phyloP scores from a whole-genome alignment of 2,329 filamentous ascomycete genomes.

The Fusarium equiseti region DNA sequence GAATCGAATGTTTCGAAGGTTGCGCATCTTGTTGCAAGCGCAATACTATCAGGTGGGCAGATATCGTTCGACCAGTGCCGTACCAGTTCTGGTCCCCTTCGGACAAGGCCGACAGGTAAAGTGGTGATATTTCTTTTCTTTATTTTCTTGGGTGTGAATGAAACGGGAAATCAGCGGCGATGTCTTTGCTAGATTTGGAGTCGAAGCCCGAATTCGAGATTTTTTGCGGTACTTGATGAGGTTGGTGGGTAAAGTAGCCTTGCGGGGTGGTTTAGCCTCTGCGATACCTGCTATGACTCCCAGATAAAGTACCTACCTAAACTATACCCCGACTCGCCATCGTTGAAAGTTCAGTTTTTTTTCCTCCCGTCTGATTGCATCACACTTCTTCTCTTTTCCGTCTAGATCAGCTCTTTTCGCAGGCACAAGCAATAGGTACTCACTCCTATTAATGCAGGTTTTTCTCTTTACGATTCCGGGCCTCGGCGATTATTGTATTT shows the following conservation, averaged over 20 bases:
- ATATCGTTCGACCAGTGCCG: constrained; percentile 42
- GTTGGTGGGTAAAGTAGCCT: constrained; percentile 33
- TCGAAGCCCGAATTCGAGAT: constrained; percentile 45
- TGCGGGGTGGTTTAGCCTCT: neutral
- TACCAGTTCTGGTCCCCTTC: constrained; percentile 34
- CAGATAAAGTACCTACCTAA: constrained; percentile 18
- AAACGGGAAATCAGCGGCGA: constrained; percentile 42
- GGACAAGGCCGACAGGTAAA: constrained; percentile 35
- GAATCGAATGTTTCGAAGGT: constrained; percentile 83
- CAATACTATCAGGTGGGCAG: constrained; percentile 38
- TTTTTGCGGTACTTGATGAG: constrained; percentile 43
- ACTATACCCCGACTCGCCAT: constrained; percentile 1
- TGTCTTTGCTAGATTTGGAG: constrained; percentile 42
- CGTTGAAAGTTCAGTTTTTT: constrained; percentile 37
- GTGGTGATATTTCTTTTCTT: constrained; percentile 29
- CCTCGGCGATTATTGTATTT: constrained; percentile 27
- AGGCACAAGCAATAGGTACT: constrained; percentile 11
- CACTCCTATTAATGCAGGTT: constrained; percentile 11
- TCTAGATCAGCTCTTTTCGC: constrained; percentile 35
- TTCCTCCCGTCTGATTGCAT: constrained; percentile 14
- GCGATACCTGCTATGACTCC: constrained; percentile 27
- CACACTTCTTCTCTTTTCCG: constrained; percentile 26
- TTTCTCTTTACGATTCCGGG: constrained; percentile 10
- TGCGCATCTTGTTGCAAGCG: constrained; percentile 74
- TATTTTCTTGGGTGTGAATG: constrained; percentile 36